Evolutionary conservation across 2,329 filamentous ascomycete species (phyloP).

Genomic region (Amauroascus niger): DNA sequence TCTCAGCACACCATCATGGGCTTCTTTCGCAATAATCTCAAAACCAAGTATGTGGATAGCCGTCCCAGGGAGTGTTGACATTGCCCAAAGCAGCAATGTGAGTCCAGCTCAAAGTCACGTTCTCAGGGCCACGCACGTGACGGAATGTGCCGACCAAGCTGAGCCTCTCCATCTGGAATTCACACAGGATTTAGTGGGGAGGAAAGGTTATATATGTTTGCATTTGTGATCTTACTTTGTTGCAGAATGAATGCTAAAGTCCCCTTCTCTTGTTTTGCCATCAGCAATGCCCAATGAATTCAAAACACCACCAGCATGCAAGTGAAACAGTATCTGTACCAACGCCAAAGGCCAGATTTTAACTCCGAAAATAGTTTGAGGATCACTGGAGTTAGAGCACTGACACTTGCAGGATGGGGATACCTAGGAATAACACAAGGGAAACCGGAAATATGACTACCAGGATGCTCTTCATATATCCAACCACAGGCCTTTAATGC

Average conservation of each 20-base stretch:
- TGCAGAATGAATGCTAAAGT: neutral
- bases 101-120: neutral
- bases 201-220: neutral
- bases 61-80: neutral
- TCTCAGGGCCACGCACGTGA: constrained; percentile 1
- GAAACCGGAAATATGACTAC: neutral
- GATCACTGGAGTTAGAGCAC: neutral
- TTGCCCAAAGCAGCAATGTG: neutral
- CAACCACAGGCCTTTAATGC: neutral
- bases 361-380: neutral
- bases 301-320: neutral
- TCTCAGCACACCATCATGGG: neutral
- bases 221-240: neutral
- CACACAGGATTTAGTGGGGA: neutral
- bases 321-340: neutral
- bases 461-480: neutral
- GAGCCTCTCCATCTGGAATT: neutral
- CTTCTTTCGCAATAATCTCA: neutral
- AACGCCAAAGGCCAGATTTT: neutral
- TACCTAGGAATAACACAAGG: neutral
- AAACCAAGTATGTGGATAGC: neutral
- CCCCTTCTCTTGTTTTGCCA: neutral
- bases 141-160: neutral
- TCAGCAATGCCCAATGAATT: neutral
- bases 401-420: neutral